Base-by-base conservation (phyloP, 2,329 filamentous ascomycete species). In the Fusarium pininemorale region DNA sequence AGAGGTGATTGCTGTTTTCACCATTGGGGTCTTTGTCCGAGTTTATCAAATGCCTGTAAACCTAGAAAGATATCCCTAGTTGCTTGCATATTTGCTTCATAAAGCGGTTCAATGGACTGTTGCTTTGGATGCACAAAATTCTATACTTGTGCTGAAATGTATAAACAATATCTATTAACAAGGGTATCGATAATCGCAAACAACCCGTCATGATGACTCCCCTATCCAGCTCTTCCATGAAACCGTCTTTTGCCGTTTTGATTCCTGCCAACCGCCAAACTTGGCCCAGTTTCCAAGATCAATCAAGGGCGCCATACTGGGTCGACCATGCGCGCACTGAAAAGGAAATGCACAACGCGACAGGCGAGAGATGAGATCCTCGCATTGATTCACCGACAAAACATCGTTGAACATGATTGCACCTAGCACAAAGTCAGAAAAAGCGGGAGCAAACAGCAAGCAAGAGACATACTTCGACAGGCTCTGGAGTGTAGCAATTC, bases 371-470 rank as follows among this genome's bases (percentile, higher is more conserved):
- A 96, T 80, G 39, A 96, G 81, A 1, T 81, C 79, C 15, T 82
- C 74, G 75, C 94, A 96, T 72, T 94, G 87, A 0, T 85, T 81
- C 2, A 79, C 71, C 1, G 85, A 86, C 13, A 96, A 82, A 11
- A 83, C 79, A 77, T 97, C 94, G 75, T 96, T 96, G 82, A 97
- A 97, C 93, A 95, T 96, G 79, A 96, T 91, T 6, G 94, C 93
- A 41, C 84, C 86, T 87, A 22, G 35, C 13, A 39, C 32, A 20
- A 50, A 15, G 63, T 79, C 48, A 77, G 72, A 9, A 18, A 54
- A 22, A 16, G 30, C 30, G 32, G 37, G 1, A 14, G 10, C 12
- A 14, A n/a, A 14, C 24, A 22, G 18, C 7, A 11, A 0, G 8
- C 5, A n/a, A 16, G 77, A 13, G 6, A 14, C 84, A 70, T 79